These are phyloP conservation scores for Pseudoperonospora humuli DNA, from an alignment of 352 stramenopile genomes.

Conservation along the genomic window DNA sequence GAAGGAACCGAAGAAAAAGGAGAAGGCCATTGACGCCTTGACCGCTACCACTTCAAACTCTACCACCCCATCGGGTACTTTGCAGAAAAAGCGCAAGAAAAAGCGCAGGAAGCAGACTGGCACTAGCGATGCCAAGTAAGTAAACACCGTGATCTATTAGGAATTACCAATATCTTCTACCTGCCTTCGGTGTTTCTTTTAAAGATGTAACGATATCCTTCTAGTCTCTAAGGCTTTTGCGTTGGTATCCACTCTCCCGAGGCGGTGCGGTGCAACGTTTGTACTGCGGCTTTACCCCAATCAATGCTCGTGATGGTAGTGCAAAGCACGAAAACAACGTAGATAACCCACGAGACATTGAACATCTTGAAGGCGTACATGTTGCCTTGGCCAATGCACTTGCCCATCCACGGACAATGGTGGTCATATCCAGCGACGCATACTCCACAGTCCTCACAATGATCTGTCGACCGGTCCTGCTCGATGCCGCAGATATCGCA, in stretches of 20 bases:
- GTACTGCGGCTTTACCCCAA: conserved; percentile 31
- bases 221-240: conserved; percentile 3
- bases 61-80: conserved; percentile 4
- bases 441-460: conserved; percentile 91
- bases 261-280: conserved; percentile 27
- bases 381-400: conserved; percentile 90
- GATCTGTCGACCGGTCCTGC: conserved; percentile 57
- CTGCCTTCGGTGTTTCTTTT: neutral
- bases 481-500: conserved; percentile 66
- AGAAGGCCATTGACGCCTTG: conserved; percentile 9
- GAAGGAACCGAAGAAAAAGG: no score
- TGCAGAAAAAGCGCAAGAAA: conserved; percentile 59
- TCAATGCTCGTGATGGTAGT: conserved; percentile 51
- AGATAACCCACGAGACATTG: conserved; percentile 73
- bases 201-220: neutral
- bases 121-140: conserved; percentile 14
- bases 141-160: conserved; percentile 22
- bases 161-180: neutral
- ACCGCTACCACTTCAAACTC: conserved; percentile 6
- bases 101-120: conserved; percentile 25
- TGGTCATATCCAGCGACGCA: conserved; percentile 87
- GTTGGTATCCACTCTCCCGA: conserved; percentile 19
- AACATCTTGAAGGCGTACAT: conserved; percentile 88
- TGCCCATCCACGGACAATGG: conserved; percentile 93
- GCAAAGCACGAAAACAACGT: conserved; percentile 72